Base-by-base conservation (phyloP, 2,329 filamentous ascomycete genomes). In the Colletotrichum sp. region DNA sequence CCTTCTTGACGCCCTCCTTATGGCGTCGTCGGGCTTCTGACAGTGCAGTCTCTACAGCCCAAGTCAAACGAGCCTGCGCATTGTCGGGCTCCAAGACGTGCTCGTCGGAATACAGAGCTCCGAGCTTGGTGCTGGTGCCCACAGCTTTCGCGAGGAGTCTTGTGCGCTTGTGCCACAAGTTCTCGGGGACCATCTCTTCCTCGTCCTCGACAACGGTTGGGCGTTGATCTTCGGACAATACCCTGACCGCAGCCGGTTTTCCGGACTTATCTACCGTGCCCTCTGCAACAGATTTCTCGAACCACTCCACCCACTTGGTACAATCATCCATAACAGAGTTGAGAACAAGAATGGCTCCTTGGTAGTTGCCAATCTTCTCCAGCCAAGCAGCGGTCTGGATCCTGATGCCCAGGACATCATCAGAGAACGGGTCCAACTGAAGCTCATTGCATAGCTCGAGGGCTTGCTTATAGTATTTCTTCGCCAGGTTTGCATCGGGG, bases 351-450 rank as follows among this genome's bases (percentile, higher is more conserved):
- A 95, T 93, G 0, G 96, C 92, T 73, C 93, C 91, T 26, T 91
- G 88, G 81, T 93, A 93, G 80, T 94, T 91, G 36, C 93, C 90
- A 18, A 95, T 91, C 81, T 94, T 93, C 84, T 98, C 95, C 77
- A 98, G 89, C 89, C 98, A 92, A 12, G 90, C 90, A 2, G 95
- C 93, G 10, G 98, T 89, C 82, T 96, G 93, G 67, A 99, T 93
- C 82, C 96, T 95, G 69, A 99, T 93, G 10, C 97, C 97, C 79
- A 98, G 89, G 39, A 98, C 93, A 83, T 98, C 96, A 80, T 98
- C 95, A 6, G 95, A 96, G 83, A 96, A 98, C 0, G 95, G 95
- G 82, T 99, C 95, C 87, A 99, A 91, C 1, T 93, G 92, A 67
- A 94, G 82, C 81, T 95, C 92, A 66, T 92, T 87, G 73, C 95